Percentiles rank a stretch among this genome's conserved stretches.
phyloP scores from a whole-genome alignment of 2,329 filamentous ascomycete species.

The Emergomyces pasteurianus region DNA sequence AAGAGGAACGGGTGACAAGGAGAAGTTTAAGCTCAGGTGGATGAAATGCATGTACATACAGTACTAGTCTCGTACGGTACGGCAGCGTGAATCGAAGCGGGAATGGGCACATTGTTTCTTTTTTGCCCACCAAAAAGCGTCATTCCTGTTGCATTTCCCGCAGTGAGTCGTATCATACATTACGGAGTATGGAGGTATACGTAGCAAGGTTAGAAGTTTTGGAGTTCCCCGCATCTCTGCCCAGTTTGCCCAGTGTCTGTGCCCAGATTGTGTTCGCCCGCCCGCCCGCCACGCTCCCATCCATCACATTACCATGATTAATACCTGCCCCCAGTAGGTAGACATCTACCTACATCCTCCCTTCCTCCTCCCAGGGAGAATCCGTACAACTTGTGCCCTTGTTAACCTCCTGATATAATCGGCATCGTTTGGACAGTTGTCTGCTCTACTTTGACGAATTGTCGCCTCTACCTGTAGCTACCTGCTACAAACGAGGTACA shows the following conservation, averaged over 20 bases:
- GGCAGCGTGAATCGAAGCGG: no score
- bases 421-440: background rate
- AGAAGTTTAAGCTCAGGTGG: background rate
- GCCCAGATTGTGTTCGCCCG: background rate
- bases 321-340: background rate
- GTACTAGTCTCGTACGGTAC: background rate
- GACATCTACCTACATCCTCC: background rate
- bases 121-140: background rate
- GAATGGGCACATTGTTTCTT: background rate
- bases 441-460: background rate
- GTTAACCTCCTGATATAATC: no score
- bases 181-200: no score
- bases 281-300: background rate
- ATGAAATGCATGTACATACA: background rate
- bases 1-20: background rate
- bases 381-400: background rate
- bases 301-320: background rate
- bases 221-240: background rate
- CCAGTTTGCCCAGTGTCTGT: background rate
- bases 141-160: background rate
- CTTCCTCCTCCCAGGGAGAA: background rate
- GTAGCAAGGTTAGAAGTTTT: background rate
- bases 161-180: background rate
- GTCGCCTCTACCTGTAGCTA: background rate
- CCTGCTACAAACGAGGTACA: background rate